Base-by-base conservation (phyloP, 805 yeast species). In the Yarrowia porcina region DNA sequence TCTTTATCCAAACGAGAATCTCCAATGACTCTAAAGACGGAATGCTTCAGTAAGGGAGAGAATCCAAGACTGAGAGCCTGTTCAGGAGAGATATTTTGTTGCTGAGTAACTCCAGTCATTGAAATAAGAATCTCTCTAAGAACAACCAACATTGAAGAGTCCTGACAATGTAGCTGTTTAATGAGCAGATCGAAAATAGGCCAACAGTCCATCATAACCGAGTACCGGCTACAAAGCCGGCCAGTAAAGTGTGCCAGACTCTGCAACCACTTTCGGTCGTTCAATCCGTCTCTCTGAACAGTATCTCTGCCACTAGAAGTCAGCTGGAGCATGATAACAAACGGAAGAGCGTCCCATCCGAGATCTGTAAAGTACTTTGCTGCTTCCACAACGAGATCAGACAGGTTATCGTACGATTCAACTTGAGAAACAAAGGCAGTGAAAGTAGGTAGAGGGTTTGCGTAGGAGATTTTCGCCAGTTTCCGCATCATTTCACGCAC, bases 371-470 rank as follows among this genome's bases (percentile, higher is more conserved):
- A 90, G 69, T 83, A 87, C 41, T 84, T 77, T 0, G 97, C 90
- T 7, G 94, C 83, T 50, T 87, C 87, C 10, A 90, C 91, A 7
- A 93, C 84, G 64, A 93, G 77, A 38, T 83, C 85, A 47, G 87
- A 88, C 66, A 93, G 81, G 70, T 93, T 93, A 70, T 88, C 96
- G 71, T 93, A 93, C 76, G 94, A 90, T 73, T 93, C 98, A 66
- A 93, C 84, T 70, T 90, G 97, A 49, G 84, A 83, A 11, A 92
- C 78, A 49, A 89, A 80, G 0, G 89, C 86, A 21, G 82, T 75
- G 45, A 92, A 82, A 13, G 91, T 83, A 1, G 96, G 87, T 18
- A 91, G 71, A 1, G 98, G 97, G 71, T 90, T 90, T 0, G 88
- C 75, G 64, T 83, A 85, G 20, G 91, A 82, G 12, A 90, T 78